A percentile compares a stretch with the other conserved stretches of the same genome.
Evolutionary conservation across 345 rosid genomes (phyloP).

Genomic region (Lumnitzera racemosa): DNA sequence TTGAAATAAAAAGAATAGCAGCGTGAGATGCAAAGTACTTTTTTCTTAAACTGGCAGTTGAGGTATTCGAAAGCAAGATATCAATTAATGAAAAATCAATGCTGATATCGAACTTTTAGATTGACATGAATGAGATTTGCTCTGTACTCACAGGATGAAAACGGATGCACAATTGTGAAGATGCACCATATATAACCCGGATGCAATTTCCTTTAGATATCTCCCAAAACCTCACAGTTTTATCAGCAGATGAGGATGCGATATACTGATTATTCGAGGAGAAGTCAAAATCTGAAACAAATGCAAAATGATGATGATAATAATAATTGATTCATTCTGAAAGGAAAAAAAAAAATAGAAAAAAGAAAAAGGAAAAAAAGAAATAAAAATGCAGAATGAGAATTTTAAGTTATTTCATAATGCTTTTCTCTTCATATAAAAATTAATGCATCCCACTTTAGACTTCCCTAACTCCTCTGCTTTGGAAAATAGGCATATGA

Average conservation of each 20-base stretch:
- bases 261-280: conserved; percentile 95
- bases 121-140: not conserved
- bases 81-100: not conserved
- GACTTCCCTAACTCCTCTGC: too few relatives aligned
- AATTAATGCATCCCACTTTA: too few relatives aligned
- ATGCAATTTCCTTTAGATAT: conserved; percentile 84
- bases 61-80: too few relatives aligned
- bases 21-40: too few relatives aligned
- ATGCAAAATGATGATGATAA: conserved; percentile 13
- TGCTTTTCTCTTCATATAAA: too few relatives aligned
- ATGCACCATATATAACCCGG: conserved; percentile 86
- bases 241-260: conserved; percentile 88
- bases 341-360: conserved; percentile 6
- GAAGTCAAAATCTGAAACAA: conserved; percentile 86
- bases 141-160: conserved; percentile 82
- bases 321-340: not conserved
- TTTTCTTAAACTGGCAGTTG: too few relatives aligned
- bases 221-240: conserved; percentile 98
- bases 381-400: not conserved
- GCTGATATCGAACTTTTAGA: not conserved
- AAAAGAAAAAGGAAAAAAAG: not conserved
- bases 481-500: too few relatives aligned
- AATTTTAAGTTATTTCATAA: conserved; percentile 6
- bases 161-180: conserved; percentile 82
- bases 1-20: too few relatives aligned